Evolutionary conservation across 2,329 filamentous ascomycete species (phyloP).

Genomic region (Nothopassalora personata): DNA sequence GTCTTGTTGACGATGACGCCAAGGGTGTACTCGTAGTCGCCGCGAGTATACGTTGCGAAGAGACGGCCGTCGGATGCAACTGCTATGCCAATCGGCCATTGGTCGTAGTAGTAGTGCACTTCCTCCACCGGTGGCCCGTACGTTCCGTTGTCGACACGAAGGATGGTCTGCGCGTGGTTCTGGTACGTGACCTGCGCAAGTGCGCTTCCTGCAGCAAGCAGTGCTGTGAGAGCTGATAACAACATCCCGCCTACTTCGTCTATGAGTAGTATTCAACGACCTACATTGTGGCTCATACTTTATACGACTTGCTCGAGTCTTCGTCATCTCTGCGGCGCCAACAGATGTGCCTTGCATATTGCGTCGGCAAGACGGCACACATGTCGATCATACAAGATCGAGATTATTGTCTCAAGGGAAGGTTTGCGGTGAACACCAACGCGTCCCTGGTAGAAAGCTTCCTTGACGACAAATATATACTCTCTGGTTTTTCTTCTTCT

Average conservation of each 20-base stretch:
- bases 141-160: slow-evolving; percentile 45
- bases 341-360: background rate
- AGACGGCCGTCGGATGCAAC: slow-evolving; percentile 40
- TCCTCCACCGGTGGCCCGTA: slow-evolving; percentile 46
- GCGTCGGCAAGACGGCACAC: background rate
- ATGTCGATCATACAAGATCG: background rate
- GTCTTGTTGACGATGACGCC: slow-evolving; percentile 46
- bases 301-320: background rate
- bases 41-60: slow-evolving; percentile 45
- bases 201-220: slow-evolving; percentile 12
- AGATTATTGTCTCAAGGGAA: background rate
- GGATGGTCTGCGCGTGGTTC: slow-evolving; percentile 29
- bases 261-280: background rate
- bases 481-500: no score
- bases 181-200: slow-evolving; percentile 24
- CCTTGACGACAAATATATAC: no score
- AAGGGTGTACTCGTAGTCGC: slow-evolving; percentile 43
- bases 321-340: background rate
- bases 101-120: slow-evolving; percentile 41
- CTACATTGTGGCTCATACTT: background rate
- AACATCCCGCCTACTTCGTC: background rate
- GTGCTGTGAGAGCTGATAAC: background rate
- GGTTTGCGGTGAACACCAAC: background rate
- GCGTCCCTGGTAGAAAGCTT: no score
- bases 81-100: slow-evolving; percentile 45